phyloP scores from a whole-genome alignment of 192 early-diverging fungal species.

The Coemansia sp. region DNA sequence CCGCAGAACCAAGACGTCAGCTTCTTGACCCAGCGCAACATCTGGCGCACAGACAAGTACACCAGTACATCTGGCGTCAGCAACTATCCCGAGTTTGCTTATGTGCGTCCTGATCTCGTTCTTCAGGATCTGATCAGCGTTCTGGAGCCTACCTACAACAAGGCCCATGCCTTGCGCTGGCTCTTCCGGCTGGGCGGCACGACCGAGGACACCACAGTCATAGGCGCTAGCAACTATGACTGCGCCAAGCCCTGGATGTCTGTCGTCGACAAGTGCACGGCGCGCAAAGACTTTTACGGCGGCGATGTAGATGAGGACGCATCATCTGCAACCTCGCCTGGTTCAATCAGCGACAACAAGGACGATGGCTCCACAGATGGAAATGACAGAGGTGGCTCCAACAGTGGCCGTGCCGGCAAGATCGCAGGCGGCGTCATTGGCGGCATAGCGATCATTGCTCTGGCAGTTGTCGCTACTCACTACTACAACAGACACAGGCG shows the following conservation, averaged over 20 bases:
- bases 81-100: constrained; percentile 46
- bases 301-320: neutral
- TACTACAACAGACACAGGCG: constrained; percentile 43
- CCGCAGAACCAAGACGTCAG: constrained; percentile 30
- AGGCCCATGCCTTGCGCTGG: constrained; percentile 22
- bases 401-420: constrained; percentile 32
- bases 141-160: constrained; percentile 29
- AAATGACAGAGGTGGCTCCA: neutral
- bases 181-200: constrained; percentile 40
- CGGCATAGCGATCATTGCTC: constrained; percentile 14
- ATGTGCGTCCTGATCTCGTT: constrained; percentile 44
- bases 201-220: constrained; percentile 20
- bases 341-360: neutral
- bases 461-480: constrained; percentile 40
- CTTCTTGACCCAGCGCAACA: constrained; percentile 25
- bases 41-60: constrained; percentile 47
- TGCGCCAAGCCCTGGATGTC: constrained; percentile 35
- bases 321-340: neutral
- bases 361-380: neutral
- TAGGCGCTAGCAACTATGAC: constrained; percentile 28
- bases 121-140: constrained; percentile 44
- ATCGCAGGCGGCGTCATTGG: constrained; percentile 46
- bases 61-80: constrained; percentile 23
- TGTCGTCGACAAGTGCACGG: constrained; percentile 23
- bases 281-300: constrained; percentile 36